Evolutionary conservation across 352 stramenopile species (phyloP).

Genomic region (Pythium volutum): DNA sequence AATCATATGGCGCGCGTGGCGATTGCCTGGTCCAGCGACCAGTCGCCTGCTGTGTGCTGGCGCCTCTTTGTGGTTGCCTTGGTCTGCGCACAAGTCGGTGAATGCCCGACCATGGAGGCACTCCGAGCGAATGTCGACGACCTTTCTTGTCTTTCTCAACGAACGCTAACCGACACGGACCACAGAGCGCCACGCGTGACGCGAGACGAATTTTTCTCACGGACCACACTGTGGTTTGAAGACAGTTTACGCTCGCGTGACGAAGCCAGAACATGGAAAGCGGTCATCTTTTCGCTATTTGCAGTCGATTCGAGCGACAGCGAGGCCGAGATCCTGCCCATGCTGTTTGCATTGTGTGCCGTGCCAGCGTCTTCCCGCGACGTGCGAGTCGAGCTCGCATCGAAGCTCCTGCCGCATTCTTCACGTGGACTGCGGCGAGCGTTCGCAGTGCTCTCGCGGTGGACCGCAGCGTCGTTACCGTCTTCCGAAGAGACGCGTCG

Average conservation of each 20-base stretch:
- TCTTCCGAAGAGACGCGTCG: background rate
- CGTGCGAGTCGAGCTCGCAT: conserved; percentile 31
- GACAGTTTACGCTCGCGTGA: background rate
- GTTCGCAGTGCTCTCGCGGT: conserved; percentile 28
- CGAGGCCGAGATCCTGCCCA: background rate
- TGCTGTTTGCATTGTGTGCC: conserved; percentile 10
- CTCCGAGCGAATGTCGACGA: background rate
- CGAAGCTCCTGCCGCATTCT: conserved; percentile 33
- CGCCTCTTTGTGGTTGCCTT: conserved; percentile 39
- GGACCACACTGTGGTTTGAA: conserved; percentile 49
- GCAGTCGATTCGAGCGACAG: background rate
- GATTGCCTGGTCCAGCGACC: conserved; percentile 12
- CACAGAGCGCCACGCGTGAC: background rate
- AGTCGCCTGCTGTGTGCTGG: conserved; percentile 29
- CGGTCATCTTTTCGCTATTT: conserved; percentile 41
- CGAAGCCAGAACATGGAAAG: conserved; percentile 18
- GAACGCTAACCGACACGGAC: background rate
- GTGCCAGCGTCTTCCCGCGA: background rate
- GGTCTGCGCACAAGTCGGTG: conserved; percentile 35
- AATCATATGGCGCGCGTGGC: conserved; percentile 34
- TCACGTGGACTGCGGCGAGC: conserved; percentile 39
- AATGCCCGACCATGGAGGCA: conserved; percentile 28
- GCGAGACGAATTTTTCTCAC: conserved; percentile 25
- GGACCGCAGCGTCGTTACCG: background rate
- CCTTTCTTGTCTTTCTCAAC: background rate